A percentile compares a stretch with the other conserved stretches of the same genome.
These are phyloP conservation scores for Pseudotsuga menziesii DNA, from an alignment of 75 land plant species.

Conservation along the genomic window DNA sequence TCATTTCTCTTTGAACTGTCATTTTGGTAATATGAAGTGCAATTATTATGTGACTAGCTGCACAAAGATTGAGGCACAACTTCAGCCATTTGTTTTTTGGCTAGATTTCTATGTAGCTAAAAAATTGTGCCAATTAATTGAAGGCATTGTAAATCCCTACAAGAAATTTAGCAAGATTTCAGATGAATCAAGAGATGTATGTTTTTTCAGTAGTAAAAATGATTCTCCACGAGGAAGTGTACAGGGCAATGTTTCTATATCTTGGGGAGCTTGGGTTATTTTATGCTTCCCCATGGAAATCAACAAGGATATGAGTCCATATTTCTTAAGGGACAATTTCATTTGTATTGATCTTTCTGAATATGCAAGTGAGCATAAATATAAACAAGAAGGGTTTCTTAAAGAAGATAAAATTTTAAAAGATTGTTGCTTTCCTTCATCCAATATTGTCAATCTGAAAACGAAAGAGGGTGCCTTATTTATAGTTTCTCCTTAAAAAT, in stretches of 20 bases:
- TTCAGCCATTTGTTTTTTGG: constrained; percentile 75
- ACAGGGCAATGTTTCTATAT: constrained; percentile 29
- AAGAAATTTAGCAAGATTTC: not conserved
- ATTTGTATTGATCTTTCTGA: constrained; percentile 38
- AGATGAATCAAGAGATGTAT: constrained; percentile 9
- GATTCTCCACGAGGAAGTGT: constrained; percentile 16
- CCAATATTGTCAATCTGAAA: constrained; percentile 29
- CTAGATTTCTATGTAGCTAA: constrained; percentile 39
- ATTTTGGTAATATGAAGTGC: constrained; percentile 8
- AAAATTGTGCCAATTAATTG: constrained; percentile 23
- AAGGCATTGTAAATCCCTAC: constrained; percentile 15
- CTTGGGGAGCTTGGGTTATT: constrained; percentile 54
- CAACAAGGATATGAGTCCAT: constrained; percentile 8
- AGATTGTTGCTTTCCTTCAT: constrained; percentile 10
- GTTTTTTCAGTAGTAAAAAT: not conserved
- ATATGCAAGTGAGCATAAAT: not conserved
- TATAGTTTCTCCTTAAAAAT: constrained; percentile 16
- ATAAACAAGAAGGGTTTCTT: constrained; percentile 5
- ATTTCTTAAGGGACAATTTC: constrained; percentile 26
- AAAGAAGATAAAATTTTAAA: constrained; percentile 11
- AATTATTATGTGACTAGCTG: not conserved
- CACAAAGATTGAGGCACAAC: constrained; percentile 36
- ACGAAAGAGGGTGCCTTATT: constrained; percentile 22
- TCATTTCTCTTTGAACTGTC: constrained; percentile 12
- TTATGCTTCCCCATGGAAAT: constrained; percentile 51